Conservation (phyloP, 768 basidiomycete species). For the Ramaria sp. region DNA sequence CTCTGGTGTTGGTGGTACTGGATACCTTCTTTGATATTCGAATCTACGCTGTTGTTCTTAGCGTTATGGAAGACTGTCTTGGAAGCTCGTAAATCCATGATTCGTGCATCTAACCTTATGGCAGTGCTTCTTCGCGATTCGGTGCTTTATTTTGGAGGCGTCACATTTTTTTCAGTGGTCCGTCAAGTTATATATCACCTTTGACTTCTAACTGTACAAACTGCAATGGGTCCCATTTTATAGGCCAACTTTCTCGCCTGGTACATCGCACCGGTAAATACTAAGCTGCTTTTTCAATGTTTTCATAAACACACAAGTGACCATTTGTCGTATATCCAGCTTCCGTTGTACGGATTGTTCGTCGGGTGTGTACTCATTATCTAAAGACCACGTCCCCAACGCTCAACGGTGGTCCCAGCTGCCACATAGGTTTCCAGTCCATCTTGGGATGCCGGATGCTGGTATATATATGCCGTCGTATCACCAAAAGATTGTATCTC, state of each 20-base stretch:
- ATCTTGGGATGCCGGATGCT: slow-evolving; percentile 4
- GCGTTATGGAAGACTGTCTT: background rate
- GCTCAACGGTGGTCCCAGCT: background rate
- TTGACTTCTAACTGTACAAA: background rate
- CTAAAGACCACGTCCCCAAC: too few species aligned
- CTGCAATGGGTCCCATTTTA: background rate
- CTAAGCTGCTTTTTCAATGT: background rate
- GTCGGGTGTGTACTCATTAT: background rate
- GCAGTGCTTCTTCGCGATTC: background rate
- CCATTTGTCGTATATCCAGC: background rate
- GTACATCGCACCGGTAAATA: background rate
- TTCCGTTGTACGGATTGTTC: slow-evolving; percentile 2
- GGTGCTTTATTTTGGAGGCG: slow-evolving; percentile 2
- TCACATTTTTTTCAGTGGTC: background rate
- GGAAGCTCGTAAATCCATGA: background rate
- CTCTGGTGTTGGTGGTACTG: slow-evolving; percentile 1
- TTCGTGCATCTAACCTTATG: background rate
- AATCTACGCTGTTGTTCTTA: background rate
- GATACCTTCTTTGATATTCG: background rate
- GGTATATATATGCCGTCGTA: background rate
- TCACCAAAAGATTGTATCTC: too few species aligned
- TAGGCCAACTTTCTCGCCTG: background rate
- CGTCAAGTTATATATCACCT: background rate
- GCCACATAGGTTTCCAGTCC: background rate
- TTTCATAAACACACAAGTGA: background rate